A percentile compares a stretch with the other conserved stretches of the same genome.
phyloP scores from a whole-genome alignment of 495 filamentous ascomycete species.

The Trichoderma asperelloides region DNA sequence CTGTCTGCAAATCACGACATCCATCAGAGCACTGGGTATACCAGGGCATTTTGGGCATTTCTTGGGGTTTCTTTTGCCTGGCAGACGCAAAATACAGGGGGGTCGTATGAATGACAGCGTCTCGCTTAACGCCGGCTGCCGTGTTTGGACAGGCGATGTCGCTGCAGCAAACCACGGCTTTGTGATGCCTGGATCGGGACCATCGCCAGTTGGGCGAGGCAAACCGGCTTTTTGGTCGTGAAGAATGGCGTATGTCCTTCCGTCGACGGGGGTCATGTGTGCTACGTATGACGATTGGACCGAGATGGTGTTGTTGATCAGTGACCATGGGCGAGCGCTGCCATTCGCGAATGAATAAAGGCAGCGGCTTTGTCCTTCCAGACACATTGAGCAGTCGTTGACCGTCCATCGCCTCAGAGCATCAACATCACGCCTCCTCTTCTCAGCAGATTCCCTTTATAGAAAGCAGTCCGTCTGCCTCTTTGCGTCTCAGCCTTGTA shows the following conservation, averaged over 20 bases:
- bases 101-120: neutral
- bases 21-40: too few species aligned
- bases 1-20: too few species aligned
- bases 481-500: neutral
- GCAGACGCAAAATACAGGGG: neutral
- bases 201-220: neutral
- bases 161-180: neutral
- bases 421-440: neutral
- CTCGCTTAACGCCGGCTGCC: neutral
- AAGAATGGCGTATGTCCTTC: neutral
- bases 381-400: neutral
- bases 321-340: neutral
- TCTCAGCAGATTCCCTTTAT: neutral
- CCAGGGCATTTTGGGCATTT: too few species aligned
- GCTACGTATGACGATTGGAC: neutral
- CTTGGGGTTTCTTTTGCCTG: too few species aligned
- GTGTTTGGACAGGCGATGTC: neutral
- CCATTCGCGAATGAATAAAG: constrained; percentile 1
- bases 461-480: neutral
- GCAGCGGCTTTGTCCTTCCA: neutral
- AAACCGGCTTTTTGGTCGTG: neutral
- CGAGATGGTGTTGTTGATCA: neutral
- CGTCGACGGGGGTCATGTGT: neutral
- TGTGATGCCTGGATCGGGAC: neutral
- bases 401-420: neutral